Base-by-base conservation (phyloP, 345 rosid genomes). In the Chamaenerion angustifolium region DNA sequence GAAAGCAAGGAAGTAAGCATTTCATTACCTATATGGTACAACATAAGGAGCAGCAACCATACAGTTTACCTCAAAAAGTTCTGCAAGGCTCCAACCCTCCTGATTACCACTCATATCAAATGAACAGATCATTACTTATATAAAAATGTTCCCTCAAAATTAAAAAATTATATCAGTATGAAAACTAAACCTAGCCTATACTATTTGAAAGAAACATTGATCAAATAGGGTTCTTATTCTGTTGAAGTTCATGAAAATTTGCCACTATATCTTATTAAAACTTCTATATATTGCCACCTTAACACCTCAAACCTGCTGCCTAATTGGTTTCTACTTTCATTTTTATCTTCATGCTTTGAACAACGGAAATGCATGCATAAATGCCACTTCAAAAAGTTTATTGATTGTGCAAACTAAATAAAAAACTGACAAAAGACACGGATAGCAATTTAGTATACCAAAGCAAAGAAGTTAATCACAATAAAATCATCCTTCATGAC, bases 1-100 rank as follows among this genome's bases (percentile, higher is more conserved):
- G 15, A 25, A n/a, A 42, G 12, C 10, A 11, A 52, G 23, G 23
- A 14, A 16, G 21, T 46, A 46, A 8, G 14, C 10, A 19, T 60
- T 54, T 25, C 2, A n/a, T 60, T 67, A 89, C 97, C 95, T 82
- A 57, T 85, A 89, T 25, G 94, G 97, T 68, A 89, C 87, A 56
- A 85, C 83, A 72, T 89, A 89, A 49, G 97, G 97, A 66, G 95
- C 89, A 58, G 89, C 77, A 68, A 82, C 78, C 47, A 82, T 64
- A 57, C 94, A 85, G 48, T 57, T 82, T 44, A 85, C 73, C 54
- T 48, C 71, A 54, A 78, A 85, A 64, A 73, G 85, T 58, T 89
- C 94, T 12, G 90, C 97, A 48, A 89, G 83, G 76, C 80, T 80
- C 95, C 97, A 89, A 27, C 97, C 95, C 76, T 89, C 95, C 95